Percentiles rank a stretch among this genome's conserved stretches.
Evolutionary conservation across 179 eudicot species (phyloP).

Genomic region (Corrigiola litoralis): DNA sequence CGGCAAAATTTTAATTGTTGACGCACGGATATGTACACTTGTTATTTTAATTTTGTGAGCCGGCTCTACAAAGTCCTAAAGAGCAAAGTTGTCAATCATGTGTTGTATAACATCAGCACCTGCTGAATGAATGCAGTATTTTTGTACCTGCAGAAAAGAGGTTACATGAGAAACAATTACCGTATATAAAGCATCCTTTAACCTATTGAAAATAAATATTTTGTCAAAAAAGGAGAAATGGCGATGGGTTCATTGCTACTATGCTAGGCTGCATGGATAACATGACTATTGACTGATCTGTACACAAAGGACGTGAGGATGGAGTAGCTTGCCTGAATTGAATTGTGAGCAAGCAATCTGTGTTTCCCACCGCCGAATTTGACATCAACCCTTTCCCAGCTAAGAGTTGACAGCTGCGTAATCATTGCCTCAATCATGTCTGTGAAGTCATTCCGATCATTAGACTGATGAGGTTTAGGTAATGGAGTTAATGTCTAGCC

Average conservation of each 20-base stretch:
- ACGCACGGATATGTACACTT: neutral
- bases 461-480: neutral
- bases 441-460: constrained; percentile 3
- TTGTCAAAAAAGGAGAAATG: too few species aligned
- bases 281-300: too few species aligned
- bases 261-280: too few species aligned
- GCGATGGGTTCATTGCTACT: too few species aligned
- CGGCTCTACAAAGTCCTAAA: constrained; percentile 24
- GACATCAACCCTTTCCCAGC: constrained; percentile 90
- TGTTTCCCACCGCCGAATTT: constrained; percentile 70
- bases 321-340: constrained; percentile 66
- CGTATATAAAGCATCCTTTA: neutral
- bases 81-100: constrained; percentile 59
- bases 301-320: neutral
- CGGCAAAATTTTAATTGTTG: constrained; percentile 8
- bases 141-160: constrained; percentile 43
- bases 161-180: neutral
- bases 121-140: constrained; percentile 37
- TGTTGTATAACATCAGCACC: constrained; percentile 78
- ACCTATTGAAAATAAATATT: neutral
- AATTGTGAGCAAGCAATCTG: constrained; percentile 65
- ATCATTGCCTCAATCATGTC: constrained; percentile 62
- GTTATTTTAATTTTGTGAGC: neutral
- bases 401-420: constrained; percentile 46
- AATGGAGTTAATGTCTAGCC: neutral